Evolutionary conservation across 441 rosid genomes (phyloP), one percentile per base, ranked within the genome.

Genomic region (Gossypium gossypioides): DNA sequence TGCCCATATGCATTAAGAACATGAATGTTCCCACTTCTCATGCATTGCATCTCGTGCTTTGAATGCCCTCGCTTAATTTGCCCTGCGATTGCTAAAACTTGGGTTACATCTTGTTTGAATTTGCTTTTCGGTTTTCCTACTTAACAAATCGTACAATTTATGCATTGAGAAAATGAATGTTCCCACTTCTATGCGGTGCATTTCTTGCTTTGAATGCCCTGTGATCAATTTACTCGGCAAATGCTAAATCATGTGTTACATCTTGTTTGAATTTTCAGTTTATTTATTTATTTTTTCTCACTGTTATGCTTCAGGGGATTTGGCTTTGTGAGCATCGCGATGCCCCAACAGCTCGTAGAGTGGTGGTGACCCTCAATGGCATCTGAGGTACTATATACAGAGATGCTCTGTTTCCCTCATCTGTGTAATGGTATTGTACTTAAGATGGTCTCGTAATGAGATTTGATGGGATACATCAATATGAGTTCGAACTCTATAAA

Each of bases 241-340:
- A 29, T 29, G 34, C 34, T 29, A 29, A 29, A 29, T 29, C 34
- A 29, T 29, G 34, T 4, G 34, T 29, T 4, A 29, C 34, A 29
- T 29, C 40, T 32, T 32, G 40, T 6, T 32, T 32, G 8, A 32
- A 32, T 32, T 32, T 32, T 32, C 6, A 32, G 7, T 32, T 32
- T 32, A 32, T 32, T 32, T 32, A 32, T 32, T 6, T 32, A 32
- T 32, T 40, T 22, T 25, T 42, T 15, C 16, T 44, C 56, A 2
- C 54, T 9, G 29, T 65, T 72, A 13, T 82, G 70, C 74, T 81
- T 75, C 84, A 93, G 96, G 97, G 98, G 61, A 90, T 93, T 80
- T 91, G 97, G 98, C 91, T 91, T 6, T 91, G 98, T 34, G 98
- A 93, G 81, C 98, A 93, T 54, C 96, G 98, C 1, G 96, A 93